phyloP scores from a whole-genome alignment of 176 grass and related monocot genomes.

The Aegilops sharonensis region DNA sequence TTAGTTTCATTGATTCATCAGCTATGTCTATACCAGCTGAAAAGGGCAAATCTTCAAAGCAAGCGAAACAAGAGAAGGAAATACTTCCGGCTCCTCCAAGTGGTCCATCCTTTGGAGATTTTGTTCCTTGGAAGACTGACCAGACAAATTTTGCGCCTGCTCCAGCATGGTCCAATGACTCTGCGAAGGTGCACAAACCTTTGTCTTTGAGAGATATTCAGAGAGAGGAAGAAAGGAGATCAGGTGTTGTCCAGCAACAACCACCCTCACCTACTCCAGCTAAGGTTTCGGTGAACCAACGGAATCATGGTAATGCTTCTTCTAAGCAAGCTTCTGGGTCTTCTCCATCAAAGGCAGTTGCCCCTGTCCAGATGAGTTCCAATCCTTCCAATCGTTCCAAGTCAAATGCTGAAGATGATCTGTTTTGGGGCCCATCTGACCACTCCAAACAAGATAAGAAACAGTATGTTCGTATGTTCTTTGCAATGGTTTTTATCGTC shows the following conservation, averaged over 20 bases:
- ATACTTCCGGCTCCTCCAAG: slow-evolving; percentile 53
- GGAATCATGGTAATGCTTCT: slow-evolving; percentile 52
- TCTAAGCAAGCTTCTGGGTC: slow-evolving; percentile 76
- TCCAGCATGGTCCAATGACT: slow-evolving; percentile 85
- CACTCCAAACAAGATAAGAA: slow-evolving; percentile 78
- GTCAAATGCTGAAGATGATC: slow-evolving; percentile 83
- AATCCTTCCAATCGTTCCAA: slow-evolving; percentile 56
- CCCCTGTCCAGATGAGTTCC: slow-evolving; percentile 53
- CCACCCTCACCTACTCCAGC: slow-evolving; percentile 38
- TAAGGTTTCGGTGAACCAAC: slow-evolving; percentile 47
- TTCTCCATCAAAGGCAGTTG: slow-evolving; percentile 70
- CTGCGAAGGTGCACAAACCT: slow-evolving; percentile 64
- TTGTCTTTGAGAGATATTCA: slow-evolving; percentile 90
- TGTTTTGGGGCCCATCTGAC: slow-evolving; percentile 92
- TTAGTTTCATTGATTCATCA: slow-evolving; percentile 49
- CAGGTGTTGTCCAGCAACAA: slow-evolving; percentile 48
- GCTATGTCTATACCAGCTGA: slow-evolving; percentile 41
- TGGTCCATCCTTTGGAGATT: slow-evolving; percentile 88
- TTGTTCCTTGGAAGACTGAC: slow-evolving; percentile 92
- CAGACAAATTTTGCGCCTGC: slow-evolving; percentile 48
- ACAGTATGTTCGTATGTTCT: slow-evolving; percentile 54
- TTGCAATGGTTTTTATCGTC: not conserved
- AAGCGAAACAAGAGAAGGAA: slow-evolving; percentile 61
- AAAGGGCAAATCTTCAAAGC: slow-evolving; percentile 50
- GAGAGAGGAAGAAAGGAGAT: slow-evolving; percentile 75